Evolutionary conservation across 768 basidiomycete species (phyloP), one percentile per base, ranked within the genome.

Genomic region (Mycena alexandri): DNA sequence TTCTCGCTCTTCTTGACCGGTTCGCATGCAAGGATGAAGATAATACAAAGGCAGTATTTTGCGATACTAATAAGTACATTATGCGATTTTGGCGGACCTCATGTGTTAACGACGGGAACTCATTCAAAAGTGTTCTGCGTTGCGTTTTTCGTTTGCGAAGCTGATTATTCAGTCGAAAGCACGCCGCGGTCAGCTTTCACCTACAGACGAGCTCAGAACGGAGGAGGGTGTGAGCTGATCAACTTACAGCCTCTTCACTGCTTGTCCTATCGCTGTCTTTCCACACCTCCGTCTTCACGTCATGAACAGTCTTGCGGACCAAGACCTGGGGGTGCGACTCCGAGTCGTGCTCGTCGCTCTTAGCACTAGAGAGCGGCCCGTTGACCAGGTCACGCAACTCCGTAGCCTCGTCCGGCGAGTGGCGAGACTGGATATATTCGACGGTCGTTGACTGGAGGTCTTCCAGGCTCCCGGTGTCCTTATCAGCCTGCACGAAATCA

Each of bases 391-490:
- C 86, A 41, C 75, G 77, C 46, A 73, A 47, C 60, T 84, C 84
- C 42, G 72, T 71, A 0, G 84, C 82, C 21, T 84, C 82, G 42
- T 79, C 77, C 1, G 81, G 79, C 19, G 75, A 71, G 68, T 83
- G 83, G 7, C 82, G 80, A 5, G 79, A 68, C 33, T 72, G 76
- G 48, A 86, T 71, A 64, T 82, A 83, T 47, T 84, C 79, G 47
- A 87, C 70, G 0, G 86, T 86, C 52, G 75, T 75, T 19, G 74
- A 68, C 58, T 84, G 82, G 62, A 87, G 65, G 9, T 85, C 83
- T 16, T 24, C 34, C 0, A 77, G 68, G 0, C 76, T 70, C 0
- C 61, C 74, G 7, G 71, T 60, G 10, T 78, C 72, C 66, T 78
- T 80, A 63, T 86, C 85, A 10, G 85, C 85, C 85, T 86, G 57